Conservation (phyloP, 305 asterid species). For the Fraxinus nigra region DNA sequence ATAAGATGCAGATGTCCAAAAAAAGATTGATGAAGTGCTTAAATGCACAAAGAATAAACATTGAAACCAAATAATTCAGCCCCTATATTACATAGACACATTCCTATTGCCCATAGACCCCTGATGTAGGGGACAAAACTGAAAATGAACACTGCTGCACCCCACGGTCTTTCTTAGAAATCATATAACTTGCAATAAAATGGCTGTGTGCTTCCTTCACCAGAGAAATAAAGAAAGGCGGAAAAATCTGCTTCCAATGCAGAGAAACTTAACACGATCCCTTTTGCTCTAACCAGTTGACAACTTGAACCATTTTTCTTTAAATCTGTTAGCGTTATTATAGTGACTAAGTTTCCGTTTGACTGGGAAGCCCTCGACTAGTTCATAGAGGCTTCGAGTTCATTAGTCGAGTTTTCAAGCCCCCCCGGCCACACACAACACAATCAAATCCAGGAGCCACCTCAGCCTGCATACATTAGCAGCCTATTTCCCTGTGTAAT, state of each 20-base stretch:
- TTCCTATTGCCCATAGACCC: neutral
- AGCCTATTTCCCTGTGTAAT: neutral
- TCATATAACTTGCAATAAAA: constrained; percentile 15
- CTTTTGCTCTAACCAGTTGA: neutral
- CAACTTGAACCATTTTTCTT: neutral
- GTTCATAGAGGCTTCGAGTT: neutral
- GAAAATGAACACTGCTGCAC: neutral
- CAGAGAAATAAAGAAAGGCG: neutral
- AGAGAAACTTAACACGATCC: neutral
- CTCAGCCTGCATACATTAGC: neutral
- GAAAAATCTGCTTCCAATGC: constrained; percentile 15
- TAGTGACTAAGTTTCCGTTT: neutral
- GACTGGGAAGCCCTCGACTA: neutral
- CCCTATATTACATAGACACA: neutral
- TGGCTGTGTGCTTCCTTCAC: constrained; percentile 13
- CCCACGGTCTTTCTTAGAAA: constrained; percentile 5
- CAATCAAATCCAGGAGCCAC: neutral
- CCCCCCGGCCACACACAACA: neutral
- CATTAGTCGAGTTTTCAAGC: neutral
- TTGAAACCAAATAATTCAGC: neutral
- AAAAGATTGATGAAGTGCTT: constrained; percentile 4
- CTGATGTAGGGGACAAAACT: neutral
- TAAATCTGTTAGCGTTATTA: neutral
- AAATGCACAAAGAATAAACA: neutral
- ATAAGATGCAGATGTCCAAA: constrained; percentile 16